These are phyloP conservation scores for Pichia scutulata DNA, from an alignment of 805 yeast genomes.

Conservation along the genomic window DNA sequence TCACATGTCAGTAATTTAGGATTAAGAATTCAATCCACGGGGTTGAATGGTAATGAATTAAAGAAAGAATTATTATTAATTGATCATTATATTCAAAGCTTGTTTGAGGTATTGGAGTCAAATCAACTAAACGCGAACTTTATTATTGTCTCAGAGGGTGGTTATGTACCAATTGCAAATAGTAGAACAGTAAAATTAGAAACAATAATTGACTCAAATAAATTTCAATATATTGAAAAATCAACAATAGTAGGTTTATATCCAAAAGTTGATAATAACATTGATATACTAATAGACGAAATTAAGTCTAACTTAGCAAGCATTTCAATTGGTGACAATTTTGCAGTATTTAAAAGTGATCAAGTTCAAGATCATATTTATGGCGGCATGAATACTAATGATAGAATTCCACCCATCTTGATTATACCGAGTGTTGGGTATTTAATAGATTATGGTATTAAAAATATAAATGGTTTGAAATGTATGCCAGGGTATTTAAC, in stretches of 20 bases:
- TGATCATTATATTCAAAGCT: conserved; percentile 50
- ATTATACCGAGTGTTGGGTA: conserved; percentile 78
- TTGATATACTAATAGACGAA: conserved; percentile 40
- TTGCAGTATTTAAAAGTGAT: conserved; percentile 43
- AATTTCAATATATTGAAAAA: conserved; percentile 62
- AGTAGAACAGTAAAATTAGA: conserved; percentile 65
- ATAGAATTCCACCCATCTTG: conserved; percentile 81
- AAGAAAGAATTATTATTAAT: conserved; percentile 50
- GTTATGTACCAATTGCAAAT: conserved; percentile 82
- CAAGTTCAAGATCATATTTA: conserved; percentile 51
- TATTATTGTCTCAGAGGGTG: conserved; percentile 81
- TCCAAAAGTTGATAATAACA: conserved; percentile 36
- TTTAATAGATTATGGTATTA: not conserved
- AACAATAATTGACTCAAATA: conserved; percentile 49
- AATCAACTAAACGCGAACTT: conserved; percentile 70
- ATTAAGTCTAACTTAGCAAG: conserved; percentile 28
- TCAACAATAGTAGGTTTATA: conserved; percentile 83
- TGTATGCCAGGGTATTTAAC: conserved; percentile 88
- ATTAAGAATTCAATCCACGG: conserved; percentile 65
- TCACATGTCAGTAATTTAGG: conserved; percentile 79
- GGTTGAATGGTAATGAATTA: conserved; percentile 56
- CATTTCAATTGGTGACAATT: conserved; percentile 28
- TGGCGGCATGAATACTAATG: conserved; percentile 35
- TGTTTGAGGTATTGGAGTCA: conserved; percentile 39
- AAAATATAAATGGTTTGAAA: conserved; percentile 13